A percentile compares a stretch with the other conserved stretches of the same genome.
Conservation (phyloP, 306 rosid species). For the Cucurbita maxima region DNA sequence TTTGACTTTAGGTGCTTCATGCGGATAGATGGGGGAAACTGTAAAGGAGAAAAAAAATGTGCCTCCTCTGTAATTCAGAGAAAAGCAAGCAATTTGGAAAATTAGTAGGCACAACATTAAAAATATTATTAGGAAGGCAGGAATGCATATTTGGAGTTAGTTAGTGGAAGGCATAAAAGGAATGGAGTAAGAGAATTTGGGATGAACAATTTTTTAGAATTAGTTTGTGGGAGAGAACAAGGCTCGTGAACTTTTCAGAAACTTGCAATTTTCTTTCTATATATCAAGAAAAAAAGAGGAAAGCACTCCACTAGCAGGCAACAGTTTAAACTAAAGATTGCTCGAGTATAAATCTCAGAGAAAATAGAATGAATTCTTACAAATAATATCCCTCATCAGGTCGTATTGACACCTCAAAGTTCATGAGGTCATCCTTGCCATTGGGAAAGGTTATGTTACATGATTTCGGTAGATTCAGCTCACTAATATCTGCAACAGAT, state of each 20-base stretch:
- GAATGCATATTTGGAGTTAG: background rate
- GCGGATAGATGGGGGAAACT: constrained; percentile 73
- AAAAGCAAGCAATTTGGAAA: background rate
- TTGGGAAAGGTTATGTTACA: constrained; percentile 69
- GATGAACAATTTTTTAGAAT: background rate
- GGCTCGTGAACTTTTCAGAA: background rate
- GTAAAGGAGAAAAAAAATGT: constrained; percentile 63
- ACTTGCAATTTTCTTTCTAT: background rate
- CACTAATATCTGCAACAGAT: constrained; percentile 65
- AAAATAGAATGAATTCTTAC: constrained; percentile 29
- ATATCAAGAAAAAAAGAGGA: background rate
- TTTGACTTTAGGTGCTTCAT: constrained; percentile 90
- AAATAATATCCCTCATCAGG: constrained; percentile 88
- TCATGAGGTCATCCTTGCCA: constrained; percentile 93
- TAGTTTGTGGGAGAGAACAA: background rate
- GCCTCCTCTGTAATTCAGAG: constrained; percentile 43
- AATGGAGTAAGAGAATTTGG: background rate
- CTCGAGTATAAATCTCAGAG: background rate
- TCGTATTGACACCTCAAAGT: constrained; percentile 80
- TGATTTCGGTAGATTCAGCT: constrained; percentile 82
- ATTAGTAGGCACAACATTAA: background rate
- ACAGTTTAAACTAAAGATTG: background rate
- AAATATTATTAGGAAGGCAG: background rate
- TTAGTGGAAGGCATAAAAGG: background rate
- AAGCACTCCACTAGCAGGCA: background rate